These are phyloP conservation scores for Debaryomyces udenii DNA, from an alignment of 1,139 yeast species.

Conservation along the genomic window DNA sequence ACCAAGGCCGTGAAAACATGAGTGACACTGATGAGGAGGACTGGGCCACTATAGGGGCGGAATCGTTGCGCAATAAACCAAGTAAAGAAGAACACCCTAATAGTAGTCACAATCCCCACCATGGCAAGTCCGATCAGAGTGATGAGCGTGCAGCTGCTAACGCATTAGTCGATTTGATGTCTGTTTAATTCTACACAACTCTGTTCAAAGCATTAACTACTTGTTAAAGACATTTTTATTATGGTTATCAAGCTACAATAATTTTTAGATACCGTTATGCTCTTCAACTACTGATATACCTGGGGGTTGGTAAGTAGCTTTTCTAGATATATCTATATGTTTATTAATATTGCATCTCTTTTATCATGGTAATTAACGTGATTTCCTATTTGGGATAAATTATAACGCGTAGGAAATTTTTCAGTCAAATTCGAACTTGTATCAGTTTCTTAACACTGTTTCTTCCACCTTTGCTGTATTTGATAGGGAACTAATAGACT, in stretches of 20 bases:
- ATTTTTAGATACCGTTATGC: no score
- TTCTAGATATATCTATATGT: background rate
- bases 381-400: conserved; percentile 16
- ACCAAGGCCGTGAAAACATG: conserved; percentile 12
- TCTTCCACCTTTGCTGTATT: conserved; percentile 2
- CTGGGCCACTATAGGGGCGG: conserved; percentile 90
- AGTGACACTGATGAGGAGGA: conserved; percentile 90
- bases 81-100: conserved; percentile 11
- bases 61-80: conserved; percentile 45
- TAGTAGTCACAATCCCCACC: background rate
- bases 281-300: no score
- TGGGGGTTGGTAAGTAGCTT: no score
- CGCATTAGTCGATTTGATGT: conserved; percentile 63
- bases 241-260: no score
- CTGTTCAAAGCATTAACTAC: no score
- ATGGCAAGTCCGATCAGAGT: conserved; percentile 20
- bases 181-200: conserved; percentile 24
- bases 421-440: conserved; percentile 3
- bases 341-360: background rate
- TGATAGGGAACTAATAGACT: conserved; percentile 3
- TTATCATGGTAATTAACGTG: background rate
- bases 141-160: conserved; percentile 60
- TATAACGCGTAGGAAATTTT: conserved; percentile 16
- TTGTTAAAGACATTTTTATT: no score
- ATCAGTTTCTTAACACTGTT: conserved; percentile 1